phyloP scores from a whole-genome alignment of 2,329 filamentous ascomycete species.

The Cordyceps pruinosa region DNA sequence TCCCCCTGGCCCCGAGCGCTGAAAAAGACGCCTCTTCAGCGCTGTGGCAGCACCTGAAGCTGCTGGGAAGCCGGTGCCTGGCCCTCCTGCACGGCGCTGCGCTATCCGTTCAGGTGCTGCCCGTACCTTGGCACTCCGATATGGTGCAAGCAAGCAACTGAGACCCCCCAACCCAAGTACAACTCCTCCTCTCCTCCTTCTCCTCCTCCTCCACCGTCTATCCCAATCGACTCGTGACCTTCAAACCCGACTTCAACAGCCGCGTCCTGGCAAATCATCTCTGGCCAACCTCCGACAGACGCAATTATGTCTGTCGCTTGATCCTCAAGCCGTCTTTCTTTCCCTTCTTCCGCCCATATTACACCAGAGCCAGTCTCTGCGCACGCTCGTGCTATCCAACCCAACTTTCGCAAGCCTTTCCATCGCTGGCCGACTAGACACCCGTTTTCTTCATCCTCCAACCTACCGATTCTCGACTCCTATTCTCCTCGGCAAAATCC shows the following conservation, averaged over 20 bases:
- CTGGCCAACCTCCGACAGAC: not conserved
- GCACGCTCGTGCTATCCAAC: conserved; percentile 35
- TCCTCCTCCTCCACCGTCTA: not conserved
- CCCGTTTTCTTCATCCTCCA: not conserved
- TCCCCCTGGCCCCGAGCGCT: not conserved
- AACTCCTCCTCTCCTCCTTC: not conserved
- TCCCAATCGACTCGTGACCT: not conserved
- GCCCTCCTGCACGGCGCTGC: not conserved
- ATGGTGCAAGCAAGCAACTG: not conserved
- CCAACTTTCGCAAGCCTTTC: conserved; percentile 16
- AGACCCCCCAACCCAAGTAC: not conserved
- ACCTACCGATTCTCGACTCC: not conserved
- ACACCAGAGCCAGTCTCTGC: conserved; percentile 39
- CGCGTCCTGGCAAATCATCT: not conserved
- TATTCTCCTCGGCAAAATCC: not conserved
- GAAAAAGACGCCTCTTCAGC: not conserved
- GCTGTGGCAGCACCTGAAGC: conserved; percentile 2
- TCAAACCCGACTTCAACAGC: not conserved
- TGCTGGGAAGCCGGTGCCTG: not conserved
- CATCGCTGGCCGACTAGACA: conserved; percentile 16
- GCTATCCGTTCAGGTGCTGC: too few species aligned
- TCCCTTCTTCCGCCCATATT: conserved; percentile 20
- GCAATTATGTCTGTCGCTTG: conserved; percentile 28
- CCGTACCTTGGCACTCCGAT: too few species aligned
- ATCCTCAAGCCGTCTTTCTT: conserved; percentile 20